Conservation (phyloP, 2,329 filamentous ascomycete species). For the Zymoseptoria tritici region DNA sequence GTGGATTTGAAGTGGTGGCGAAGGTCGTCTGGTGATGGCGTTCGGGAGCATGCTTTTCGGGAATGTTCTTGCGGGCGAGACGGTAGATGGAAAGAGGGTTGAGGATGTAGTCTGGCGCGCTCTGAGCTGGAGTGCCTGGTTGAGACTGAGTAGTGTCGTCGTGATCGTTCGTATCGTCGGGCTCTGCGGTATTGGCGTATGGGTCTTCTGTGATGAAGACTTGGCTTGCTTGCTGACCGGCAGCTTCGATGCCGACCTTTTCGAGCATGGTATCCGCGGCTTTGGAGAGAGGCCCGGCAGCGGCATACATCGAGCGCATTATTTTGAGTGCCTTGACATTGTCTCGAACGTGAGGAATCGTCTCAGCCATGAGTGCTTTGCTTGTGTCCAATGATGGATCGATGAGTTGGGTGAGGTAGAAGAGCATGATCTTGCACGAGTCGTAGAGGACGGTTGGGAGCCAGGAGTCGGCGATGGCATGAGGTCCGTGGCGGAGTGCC, state of each 20-base stretch:
- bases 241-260: conserved; percentile 16
- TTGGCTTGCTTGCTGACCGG: conserved; percentile 8
- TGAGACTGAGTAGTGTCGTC: conserved; percentile 7
- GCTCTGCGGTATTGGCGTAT: conserved; percentile 13
- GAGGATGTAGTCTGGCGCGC: conserved; percentile 19
- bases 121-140: conserved; percentile 18
- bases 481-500: conserved; percentile 17
- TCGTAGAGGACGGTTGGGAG: conserved; percentile 20
- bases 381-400: conserved; percentile 15
- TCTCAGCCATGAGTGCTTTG: conserved; percentile 15
- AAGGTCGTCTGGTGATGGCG: conserved; percentile 4
- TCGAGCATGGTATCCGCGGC: conserved; percentile 20
- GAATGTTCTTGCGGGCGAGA: conserved; percentile 18
- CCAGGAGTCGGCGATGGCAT: conserved; percentile 20
- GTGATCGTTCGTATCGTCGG: conserved; percentile 5
- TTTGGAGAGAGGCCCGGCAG: conserved; percentile 15
- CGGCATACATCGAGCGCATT: conserved; percentile 20
- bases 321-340: conserved; percentile 20
- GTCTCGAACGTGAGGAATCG: conserved; percentile 17
- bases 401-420: conserved; percentile 19
- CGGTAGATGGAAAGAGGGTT: conserved; percentile 21
- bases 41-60: conserved; percentile 21
- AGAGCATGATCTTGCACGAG: conserved; percentile 21
- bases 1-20: neutral
- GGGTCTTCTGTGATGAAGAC: conserved; percentile 19